Evolutionary conservation across 345 rosid genomes (phyloP).

Genomic region (Eucalyptus sp.): DNA sequence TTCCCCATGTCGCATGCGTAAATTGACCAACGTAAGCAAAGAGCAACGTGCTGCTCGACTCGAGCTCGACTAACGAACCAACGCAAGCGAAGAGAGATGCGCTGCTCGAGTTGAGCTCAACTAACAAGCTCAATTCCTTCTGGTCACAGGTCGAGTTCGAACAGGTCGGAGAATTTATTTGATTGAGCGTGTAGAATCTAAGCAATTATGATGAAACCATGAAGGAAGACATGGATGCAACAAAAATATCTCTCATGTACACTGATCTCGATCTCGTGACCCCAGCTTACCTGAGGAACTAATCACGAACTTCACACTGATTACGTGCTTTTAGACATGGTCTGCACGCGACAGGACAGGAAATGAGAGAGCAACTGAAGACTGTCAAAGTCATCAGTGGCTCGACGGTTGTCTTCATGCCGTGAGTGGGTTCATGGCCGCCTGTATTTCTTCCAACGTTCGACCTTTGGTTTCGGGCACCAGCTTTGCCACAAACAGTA

Average conservation of each 20-base stretch:
- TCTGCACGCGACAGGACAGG: background rate
- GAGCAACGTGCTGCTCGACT: background rate
- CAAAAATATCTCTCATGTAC: background rate
- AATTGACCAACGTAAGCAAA: background rate
- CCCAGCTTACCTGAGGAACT: background rate
- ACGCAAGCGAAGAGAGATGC: background rate
- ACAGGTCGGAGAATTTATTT: background rate
- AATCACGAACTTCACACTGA: background rate
- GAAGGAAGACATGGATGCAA: background rate
- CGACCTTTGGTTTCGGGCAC: constrained; percentile 83
- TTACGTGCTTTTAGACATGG: background rate
- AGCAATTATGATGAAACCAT: background rate
- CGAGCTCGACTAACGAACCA: background rate
- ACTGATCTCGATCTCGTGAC: background rate
- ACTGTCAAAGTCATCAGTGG: background rate
- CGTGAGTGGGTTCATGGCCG: constrained; percentile 26
- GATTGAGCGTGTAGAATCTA: background rate
- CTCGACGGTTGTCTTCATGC: background rate
- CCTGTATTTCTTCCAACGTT: constrained; percentile 73
- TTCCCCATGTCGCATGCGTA: rapidly evolving
- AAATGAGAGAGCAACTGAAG: background rate
- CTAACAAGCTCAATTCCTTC: background rate
- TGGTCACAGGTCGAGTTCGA: background rate
- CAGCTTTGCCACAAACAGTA: constrained; percentile 52
- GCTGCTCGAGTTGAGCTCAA: background rate